A percentile compares a stretch with the other conserved stretches of the same genome.
Conservation (phyloP, 257 asterid genomes). For the Leptodermis oblonga region DNA sequence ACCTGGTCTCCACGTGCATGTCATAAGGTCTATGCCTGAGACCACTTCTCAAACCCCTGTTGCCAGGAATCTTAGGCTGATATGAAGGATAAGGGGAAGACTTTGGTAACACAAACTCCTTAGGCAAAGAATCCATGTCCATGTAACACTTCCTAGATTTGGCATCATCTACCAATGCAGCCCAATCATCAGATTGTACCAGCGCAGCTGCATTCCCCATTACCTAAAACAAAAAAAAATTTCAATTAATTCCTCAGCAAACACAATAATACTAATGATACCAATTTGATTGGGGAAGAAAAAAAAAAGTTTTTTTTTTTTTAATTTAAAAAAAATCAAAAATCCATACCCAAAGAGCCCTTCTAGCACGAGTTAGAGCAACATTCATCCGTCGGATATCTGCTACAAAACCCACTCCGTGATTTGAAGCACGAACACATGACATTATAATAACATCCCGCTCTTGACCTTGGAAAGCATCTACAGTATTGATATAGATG, state of each 20-base stretch:
- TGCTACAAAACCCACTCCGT: constrained; percentile 96
- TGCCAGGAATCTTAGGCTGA: constrained; percentile 43
- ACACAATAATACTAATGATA: not conserved
- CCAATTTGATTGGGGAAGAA: not conserved
- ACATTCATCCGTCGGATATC: constrained; percentile 99
- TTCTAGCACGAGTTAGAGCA: constrained; percentile 93
- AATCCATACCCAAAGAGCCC: constrained; percentile 92
- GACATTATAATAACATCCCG: constrained; percentile 98
- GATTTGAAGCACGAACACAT: constrained; percentile 90
- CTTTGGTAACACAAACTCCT: constrained; percentile 62
- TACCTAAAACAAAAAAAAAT: constrained; percentile 40
- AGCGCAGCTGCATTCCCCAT: constrained; percentile 93
- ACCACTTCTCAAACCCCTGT: constrained; percentile 69
- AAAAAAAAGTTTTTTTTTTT: no score
- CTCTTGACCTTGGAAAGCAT: constrained; percentile 99
- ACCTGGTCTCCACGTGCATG: constrained; percentile 67
- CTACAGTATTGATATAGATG: constrained; percentile 91
- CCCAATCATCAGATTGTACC: constrained; percentile 93
- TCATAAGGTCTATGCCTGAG: constrained; percentile 71
- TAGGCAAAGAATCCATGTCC: constrained; percentile 90
- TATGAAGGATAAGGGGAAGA: constrained; percentile 38
- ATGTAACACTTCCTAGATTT: constrained; percentile 76
- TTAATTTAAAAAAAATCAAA: not conserved
- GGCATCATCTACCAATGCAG: constrained; percentile 80
- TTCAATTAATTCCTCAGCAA: constrained; percentile 13